A percentile compares a stretch with the other conserved stretches of the same genome.
Conservation (phyloP, 2,329 filamentous ascomycete genomes). For the Fusarium ramigenum region DNA sequence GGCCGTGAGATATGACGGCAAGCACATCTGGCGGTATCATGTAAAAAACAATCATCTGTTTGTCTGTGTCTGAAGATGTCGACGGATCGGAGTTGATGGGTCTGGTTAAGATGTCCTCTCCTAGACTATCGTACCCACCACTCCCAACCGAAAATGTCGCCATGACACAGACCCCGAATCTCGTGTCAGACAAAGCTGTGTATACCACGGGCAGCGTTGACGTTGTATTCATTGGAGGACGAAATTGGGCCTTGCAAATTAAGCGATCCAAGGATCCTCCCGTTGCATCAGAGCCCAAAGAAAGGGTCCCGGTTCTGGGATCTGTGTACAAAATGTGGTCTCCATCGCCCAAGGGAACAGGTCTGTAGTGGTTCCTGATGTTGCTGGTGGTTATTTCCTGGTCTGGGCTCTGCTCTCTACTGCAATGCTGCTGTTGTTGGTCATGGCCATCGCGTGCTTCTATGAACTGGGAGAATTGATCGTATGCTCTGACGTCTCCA, state of each 20-base stretch:
- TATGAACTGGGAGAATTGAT: slow-evolving; percentile 21
- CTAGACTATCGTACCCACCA: slow-evolving; percentile 28
- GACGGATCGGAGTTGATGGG: slow-evolving; percentile 2
- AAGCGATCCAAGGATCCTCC: slow-evolving; percentile 61
- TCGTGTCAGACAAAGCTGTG: slow-evolving; percentile 63
- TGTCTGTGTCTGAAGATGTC: slow-evolving; percentile 23
- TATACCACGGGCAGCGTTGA: slow-evolving; percentile 60
- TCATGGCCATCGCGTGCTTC: slow-evolving; percentile 23
- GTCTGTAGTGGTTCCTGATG: slow-evolving; percentile 68
- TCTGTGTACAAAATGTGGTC: slow-evolving; percentile 73
- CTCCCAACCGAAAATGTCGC: slow-evolving; percentile 58
- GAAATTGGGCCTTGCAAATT: slow-evolving; percentile 66
- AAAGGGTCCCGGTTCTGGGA: slow-evolving; percentile 63
- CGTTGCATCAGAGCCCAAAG: slow-evolving; percentile 69
- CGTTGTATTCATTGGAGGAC: slow-evolving; percentile 42
- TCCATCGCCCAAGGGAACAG: slow-evolving; percentile 72
- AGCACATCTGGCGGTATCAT: slow-evolving; percentile 68
- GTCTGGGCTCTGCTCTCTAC: slow-evolving; percentile 8
- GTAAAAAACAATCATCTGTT: slow-evolving; percentile 64
- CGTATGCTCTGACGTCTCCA: slow-evolving; percentile 12
- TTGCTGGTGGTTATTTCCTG: slow-evolving; percentile 52
- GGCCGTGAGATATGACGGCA: slow-evolving; percentile 44
- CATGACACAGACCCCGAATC: slow-evolving; percentile 66
- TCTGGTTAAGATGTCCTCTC: background rate
- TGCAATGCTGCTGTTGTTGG: slow-evolving; percentile 23